Percentiles rank a stretch among this genome's conserved stretches.
These are phyloP conservation scores for Tarenaya hassleriana DNA, from an alignment of 345 rosid species.

Conservation along the genomic window DNA sequence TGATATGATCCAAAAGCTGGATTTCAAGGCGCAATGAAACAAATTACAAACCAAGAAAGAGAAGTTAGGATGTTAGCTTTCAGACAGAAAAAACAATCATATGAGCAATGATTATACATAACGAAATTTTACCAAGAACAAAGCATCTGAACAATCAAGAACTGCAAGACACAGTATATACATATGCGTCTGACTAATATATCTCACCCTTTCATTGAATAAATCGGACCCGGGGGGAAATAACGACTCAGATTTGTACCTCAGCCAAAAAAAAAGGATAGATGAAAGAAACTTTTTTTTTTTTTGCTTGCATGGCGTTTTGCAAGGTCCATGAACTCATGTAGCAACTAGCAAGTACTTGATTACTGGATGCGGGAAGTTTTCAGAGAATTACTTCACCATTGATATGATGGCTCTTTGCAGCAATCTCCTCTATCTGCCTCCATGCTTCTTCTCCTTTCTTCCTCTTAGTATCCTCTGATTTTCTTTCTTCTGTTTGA, in stretches of 20 bases:
- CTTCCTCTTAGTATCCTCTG: neutral
- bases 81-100: slow-evolving; percentile 13
- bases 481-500: neutral
- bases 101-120: neutral
- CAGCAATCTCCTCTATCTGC: slow-evolving; percentile 61
- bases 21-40: too few species aligned
- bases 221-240: slow-evolving; percentile 15
- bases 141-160: slow-evolving; percentile 24
- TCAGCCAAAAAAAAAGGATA: slow-evolving; percentile 14
- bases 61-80: neutral
- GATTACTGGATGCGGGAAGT: slow-evolving; percentile 4
- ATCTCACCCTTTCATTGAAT: slow-evolving; percentile 22
- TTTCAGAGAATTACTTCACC: slow-evolving; percentile 20
- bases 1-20: too few species aligned
- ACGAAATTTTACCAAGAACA: slow-evolving; percentile 14
- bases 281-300: neutral
- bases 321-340: too few species aligned
- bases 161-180: slow-evolving; percentile 13
- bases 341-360: neutral
- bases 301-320: too few species aligned
- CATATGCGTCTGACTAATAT: slow-evolving; percentile 17
- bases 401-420: slow-evolving; percentile 32
- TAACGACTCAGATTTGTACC: slow-evolving; percentile 19
- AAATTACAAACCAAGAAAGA: too few species aligned
- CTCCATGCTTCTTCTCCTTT: slow-evolving; percentile 23